These are phyloP conservation scores for Prunella vulgaris DNA, from an alignment of 257 asterid genomes.

Conservation along the genomic window DNA sequence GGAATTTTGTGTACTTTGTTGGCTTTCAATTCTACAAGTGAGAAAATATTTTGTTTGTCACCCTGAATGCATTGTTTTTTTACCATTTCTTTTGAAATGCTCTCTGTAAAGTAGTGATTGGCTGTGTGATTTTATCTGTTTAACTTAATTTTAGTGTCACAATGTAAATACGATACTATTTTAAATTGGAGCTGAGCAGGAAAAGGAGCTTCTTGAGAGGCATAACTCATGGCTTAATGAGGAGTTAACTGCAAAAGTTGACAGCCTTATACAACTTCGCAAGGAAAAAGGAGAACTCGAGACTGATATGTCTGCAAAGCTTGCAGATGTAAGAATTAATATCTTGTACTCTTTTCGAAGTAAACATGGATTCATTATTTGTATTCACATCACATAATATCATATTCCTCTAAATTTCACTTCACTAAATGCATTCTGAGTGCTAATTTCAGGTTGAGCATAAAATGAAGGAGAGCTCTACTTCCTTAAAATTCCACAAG, in stretches of 20 bases:
- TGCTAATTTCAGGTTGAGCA: conserved; percentile 51
- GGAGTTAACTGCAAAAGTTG: conserved; percentile 63
- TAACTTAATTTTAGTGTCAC: background rate
- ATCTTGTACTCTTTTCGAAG: background rate
- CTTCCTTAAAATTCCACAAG: conserved; percentile 52
- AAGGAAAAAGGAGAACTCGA: conserved; percentile 62
- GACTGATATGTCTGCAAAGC: conserved; percentile 75
- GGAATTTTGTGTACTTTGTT: background rate
- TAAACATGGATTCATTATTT: background rate
- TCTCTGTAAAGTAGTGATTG: background rate
- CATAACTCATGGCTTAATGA: conserved; percentile 93
- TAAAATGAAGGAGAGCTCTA: conserved; percentile 50
- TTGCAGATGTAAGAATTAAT: conserved; percentile 52
- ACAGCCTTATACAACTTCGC: conserved; percentile 59
- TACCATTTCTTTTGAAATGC: background rate
- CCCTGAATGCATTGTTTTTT: background rate
- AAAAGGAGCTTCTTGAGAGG: conserved; percentile 90
- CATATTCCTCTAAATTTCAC: background rate
- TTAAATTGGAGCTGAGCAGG: conserved; percentile 48
- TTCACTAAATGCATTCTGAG: background rate
- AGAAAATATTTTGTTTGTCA: background rate
- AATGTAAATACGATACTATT: background rate
- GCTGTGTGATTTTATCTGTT: background rate
- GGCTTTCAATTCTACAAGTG: no score
- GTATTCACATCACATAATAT: background rate